These are phyloP conservation scores for Tilletia caries DNA, from an alignment of 1,284 basidiomycete genomes.

Conservation along the genomic window DNA sequence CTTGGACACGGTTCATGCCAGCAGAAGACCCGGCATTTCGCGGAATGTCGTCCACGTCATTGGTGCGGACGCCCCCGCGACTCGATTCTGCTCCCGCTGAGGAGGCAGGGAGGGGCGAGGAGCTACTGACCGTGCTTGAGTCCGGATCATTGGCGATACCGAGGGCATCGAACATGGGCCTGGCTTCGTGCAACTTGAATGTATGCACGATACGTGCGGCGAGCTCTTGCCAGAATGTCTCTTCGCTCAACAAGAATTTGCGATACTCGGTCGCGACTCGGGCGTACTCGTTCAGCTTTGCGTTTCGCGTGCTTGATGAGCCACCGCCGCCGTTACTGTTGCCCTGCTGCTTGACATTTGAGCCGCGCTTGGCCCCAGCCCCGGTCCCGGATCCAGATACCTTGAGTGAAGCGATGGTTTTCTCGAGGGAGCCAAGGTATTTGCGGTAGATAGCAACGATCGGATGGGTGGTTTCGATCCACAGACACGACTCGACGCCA, in stretches of 20 bases:
- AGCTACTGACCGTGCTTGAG: not conserved
- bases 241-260: constrained; percentile 41
- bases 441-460: constrained; percentile 38
- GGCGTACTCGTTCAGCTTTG: constrained; percentile 27
- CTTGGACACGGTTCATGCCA: constrained; percentile 16
- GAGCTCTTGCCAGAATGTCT: constrained; percentile 43
- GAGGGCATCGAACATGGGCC: constrained; percentile 28
- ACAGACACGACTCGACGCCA: constrained; percentile 36
- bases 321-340: constrained; percentile 11
- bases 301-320: constrained; percentile 18
- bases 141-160: constrained; percentile 32
- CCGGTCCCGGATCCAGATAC: not conserved
- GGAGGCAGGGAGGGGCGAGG: not conserved
- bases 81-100: not conserved
- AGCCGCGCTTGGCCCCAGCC: not conserved
- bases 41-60: not conserved
- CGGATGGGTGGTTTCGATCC: constrained; percentile 48
- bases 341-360: not conserved
- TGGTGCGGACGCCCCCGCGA: not conserved
- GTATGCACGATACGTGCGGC: constrained; percentile 37
- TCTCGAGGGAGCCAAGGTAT: constrained; percentile 35
- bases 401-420: constrained; percentile 15
- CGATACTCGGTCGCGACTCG: constrained; percentile 32
- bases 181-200: constrained; percentile 40
- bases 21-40: not conserved